Percentiles rank a stretch among this genome's conserved stretches.
These are phyloP conservation scores for Suillus fuscotomentosus DNA, from an alignment of 768 basidiomycete genomes.

Conservation along the genomic window DNA sequence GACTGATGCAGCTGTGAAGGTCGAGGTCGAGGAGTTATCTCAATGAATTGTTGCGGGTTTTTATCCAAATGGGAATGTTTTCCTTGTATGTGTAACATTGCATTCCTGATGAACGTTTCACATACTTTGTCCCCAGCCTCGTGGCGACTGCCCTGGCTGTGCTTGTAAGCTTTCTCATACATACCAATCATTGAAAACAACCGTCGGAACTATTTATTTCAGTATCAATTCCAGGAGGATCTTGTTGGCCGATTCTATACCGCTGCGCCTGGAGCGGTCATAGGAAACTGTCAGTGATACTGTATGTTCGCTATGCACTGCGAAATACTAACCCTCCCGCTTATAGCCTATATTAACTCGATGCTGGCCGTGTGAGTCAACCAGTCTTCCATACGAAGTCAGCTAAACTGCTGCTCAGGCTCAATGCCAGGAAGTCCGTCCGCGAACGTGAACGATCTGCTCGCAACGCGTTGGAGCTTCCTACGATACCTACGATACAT, in stretches of 20 bases:
- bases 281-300: slow-evolving; percentile 19
- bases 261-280: slow-evolving; percentile 9
- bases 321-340: neutral
- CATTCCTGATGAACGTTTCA: neutral
- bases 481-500: slow-evolving; percentile 16
- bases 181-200: neutral
- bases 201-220: neutral
- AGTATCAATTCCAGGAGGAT: slow-evolving; percentile 17
- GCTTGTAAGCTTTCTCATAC: slow-evolving; percentile 8
- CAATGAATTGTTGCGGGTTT: slow-evolving; percentile 6
- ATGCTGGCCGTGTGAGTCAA: slow-evolving; percentile 22
- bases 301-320: neutral
- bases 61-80: slow-evolving; percentile 22
- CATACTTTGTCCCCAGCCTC: slow-evolving; percentile 1
- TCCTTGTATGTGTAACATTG: slow-evolving; percentile 12
- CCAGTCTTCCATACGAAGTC: neutral
- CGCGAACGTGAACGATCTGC: slow-evolving; percentile 13
- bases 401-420: neutral
- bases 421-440: slow-evolving; percentile 11
- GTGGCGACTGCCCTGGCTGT: slow-evolving; percentile 6
- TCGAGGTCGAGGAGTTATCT: slow-evolving; percentile 9
- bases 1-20: slow-evolving; percentile 2
- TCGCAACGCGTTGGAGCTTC: slow-evolving; percentile 9
- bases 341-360: slow-evolving; percentile 21
- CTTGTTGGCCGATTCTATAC: slow-evolving; percentile 4